These are phyloP conservation scores for Daldinia childiae DNA, from an alignment of 495 filamentous ascomycete species.

Conservation along the genomic window DNA sequence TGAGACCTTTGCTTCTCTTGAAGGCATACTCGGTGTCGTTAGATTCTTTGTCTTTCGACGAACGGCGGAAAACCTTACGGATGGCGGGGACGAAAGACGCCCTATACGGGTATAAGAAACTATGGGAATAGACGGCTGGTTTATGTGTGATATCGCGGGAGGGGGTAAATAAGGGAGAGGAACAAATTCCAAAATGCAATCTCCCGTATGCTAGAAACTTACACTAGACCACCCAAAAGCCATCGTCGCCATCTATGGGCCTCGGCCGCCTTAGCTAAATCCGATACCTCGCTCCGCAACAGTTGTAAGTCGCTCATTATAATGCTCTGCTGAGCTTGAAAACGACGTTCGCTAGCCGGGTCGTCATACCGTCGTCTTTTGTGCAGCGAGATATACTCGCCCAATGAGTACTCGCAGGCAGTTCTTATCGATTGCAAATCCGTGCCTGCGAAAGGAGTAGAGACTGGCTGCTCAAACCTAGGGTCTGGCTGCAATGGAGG, in stretches of 20 bases:
- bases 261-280: slow-evolving; percentile 47
- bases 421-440: slow-evolving; percentile 36
- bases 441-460: slow-evolving; percentile 27
- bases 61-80: slow-evolving; percentile 52
- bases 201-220: slow-evolving; percentile 27
- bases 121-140: background rate
- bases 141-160: background rate
- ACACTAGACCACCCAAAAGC: slow-evolving; percentile 54
- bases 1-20: slow-evolving; percentile 51
- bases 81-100: slow-evolving; percentile 56
- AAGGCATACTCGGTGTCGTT: slow-evolving; percentile 61
- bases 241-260: slow-evolving; percentile 54
- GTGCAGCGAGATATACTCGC: slow-evolving; percentile 50
- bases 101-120: slow-evolving; percentile 29
- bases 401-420: slow-evolving; percentile 46
- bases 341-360: slow-evolving; percentile 39
- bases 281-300: slow-evolving; percentile 45
- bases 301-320: slow-evolving; percentile 48
- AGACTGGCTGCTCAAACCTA: slow-evolving; percentile 25
- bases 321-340: slow-evolving; percentile 48
- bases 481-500: slow-evolving; percentile 21
- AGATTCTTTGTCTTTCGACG: slow-evolving; percentile 40
- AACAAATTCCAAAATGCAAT: background rate
- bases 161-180: background rate
- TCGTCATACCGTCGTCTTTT: slow-evolving; percentile 32